Base-by-base conservation (phyloP, 1,284 basidiomycete species). In the Lignosus rhinocerotis region DNA sequence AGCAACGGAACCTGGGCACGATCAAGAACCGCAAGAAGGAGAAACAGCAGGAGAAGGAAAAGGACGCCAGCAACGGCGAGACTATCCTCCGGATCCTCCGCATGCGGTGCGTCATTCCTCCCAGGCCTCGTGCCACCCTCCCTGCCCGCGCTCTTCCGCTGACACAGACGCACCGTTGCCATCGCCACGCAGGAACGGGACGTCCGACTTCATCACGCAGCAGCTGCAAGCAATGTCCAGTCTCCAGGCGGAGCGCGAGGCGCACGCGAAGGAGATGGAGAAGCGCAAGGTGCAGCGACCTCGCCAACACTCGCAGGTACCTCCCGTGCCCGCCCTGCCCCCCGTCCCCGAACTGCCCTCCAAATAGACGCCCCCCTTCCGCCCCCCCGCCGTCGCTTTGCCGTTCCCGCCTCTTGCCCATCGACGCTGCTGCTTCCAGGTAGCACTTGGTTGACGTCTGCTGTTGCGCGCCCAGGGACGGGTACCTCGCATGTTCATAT, bases 1-100 rank as follows among this genome's bases (percentile, higher is more conserved):
- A 86, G 5, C 93, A 94, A 66, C 88, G 89, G 45, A 98, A 97
- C 72, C 82, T 99, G 16, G 96, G 96, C 8, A 99, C 97, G 4
- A 99, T 99, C 74, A 90, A 90, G 73, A 89, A 96, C 69, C 84
- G 94, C 61, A 99, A 98, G 81, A 88, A 87, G 70, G 93, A 95
- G 76, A 98, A 96, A 81, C 83, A 86, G 68, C 82, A 93, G 65
- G 84, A 88, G 71, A 88, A 65, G 52, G 60, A 64, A 45, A 64
- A 88, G 66, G 85, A 90, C 59, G 80, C 78, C 54, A 82, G 79
- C 19, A 90, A 86, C 66, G 92, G 91, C 46, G 93, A 98, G 75
- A 93, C 90, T 51, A 96, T 97, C 59, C 86, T 98, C 80, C 81
- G 93, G 55, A 96, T 98, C 66, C 78, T 98, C 49, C 83, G 95